A percentile compares a stretch with the other conserved stretches of the same genome.
Evolutionary conservation across 2,329 filamentous ascomycete genomes (phyloP).

Genomic region (Pseudophaeomoniella oleicola): DNA sequence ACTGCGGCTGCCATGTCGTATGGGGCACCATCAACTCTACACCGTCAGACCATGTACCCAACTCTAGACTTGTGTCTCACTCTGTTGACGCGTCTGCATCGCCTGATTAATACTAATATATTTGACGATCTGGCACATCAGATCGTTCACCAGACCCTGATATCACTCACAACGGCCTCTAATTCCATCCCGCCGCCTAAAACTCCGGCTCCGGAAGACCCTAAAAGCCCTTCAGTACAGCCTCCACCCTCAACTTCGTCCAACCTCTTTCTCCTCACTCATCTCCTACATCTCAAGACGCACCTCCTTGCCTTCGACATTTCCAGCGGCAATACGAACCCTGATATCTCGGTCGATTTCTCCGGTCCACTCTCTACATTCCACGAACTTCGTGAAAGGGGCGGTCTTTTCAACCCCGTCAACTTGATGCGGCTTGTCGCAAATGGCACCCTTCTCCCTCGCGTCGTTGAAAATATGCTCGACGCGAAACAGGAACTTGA

Average conservation of each 20-base stretch:
- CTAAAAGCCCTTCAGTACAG: conserved; percentile 30
- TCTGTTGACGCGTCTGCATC: conserved; percentile 54
- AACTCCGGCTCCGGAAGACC: conserved; percentile 4
- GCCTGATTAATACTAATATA: conserved; percentile 53
- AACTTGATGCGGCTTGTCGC: conserved; percentile 46
- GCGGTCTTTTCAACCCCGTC: conserved; percentile 50
- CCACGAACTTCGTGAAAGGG: conserved; percentile 51
- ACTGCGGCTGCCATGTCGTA: conserved; percentile 21
- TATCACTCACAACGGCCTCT: conserved; percentile 66
- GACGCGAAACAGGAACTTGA: conserved; percentile 57
- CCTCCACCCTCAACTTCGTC: conserved; percentile 46
- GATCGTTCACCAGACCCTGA: conserved; percentile 81
- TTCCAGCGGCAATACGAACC: conserved; percentile 44
- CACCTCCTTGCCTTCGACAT: conserved; percentile 95
- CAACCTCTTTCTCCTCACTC: conserved; percentile 86
- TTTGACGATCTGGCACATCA: conserved; percentile 61
- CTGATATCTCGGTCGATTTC: conserved; percentile 52
- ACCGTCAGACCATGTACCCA: conserved; percentile 34
- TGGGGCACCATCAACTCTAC: not conserved
- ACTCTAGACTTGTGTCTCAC: conserved; percentile 53
- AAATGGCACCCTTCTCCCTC: conserved; percentile 40
- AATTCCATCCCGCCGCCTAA: conserved; percentile 40
- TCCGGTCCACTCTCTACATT: conserved; percentile 51
- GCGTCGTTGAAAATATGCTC: conserved; percentile 57
- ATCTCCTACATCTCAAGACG: conserved; percentile 88